Evolutionary conservation across 495 filamentous ascomycete genomes (phyloP).

Genomic region (Neurospora sp.): DNA sequence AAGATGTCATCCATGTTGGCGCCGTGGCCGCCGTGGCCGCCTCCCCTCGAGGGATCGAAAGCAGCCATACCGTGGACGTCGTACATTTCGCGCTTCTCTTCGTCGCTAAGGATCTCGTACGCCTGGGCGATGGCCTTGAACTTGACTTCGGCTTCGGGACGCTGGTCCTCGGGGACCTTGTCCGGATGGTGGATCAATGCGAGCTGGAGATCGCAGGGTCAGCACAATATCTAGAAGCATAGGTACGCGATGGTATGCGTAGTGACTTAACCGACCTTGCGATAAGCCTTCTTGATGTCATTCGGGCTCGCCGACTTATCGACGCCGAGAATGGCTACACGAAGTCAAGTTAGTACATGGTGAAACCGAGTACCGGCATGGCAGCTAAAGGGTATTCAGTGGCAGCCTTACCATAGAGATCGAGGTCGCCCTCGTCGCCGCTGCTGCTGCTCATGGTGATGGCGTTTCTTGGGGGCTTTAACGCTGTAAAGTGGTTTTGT

Average conservation of each 20-base stretch:
- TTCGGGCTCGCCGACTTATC: constrained; percentile 57
- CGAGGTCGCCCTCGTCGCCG: constrained; percentile 37
- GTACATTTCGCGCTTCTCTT: constrained; percentile 83
- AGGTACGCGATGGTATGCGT: not conserved
- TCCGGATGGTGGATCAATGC: constrained; percentile 87
- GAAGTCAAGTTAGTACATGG: constrained; percentile 2
- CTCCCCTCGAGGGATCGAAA: constrained; percentile 58
- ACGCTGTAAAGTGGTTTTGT: not conserved
- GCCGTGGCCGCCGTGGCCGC: constrained; percentile 55
- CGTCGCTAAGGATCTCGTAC: constrained; percentile 96
- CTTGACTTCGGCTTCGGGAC: constrained; percentile 70
- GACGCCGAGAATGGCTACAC: constrained; percentile 64
- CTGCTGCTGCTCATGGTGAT: constrained; percentile 14
- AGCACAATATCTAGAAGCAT: not conserved
- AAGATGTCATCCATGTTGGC: constrained; percentile 86
- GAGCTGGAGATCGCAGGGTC: constrained; percentile 44
- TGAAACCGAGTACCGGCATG: not conserved
- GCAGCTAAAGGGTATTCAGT: not conserved
- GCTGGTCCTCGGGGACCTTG: constrained; percentile 83
- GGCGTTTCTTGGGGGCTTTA: not conserved
- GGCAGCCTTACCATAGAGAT: constrained; percentile 54
- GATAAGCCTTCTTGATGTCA: constrained; percentile 95
- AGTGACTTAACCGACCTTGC: constrained; percentile 54
- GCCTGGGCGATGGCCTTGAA: constrained; percentile 90
- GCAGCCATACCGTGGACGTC: constrained; percentile 91